phyloP scores from a whole-genome alignment of 2,329 filamentous ascomycete species.

The Aspergillus sp. region DNA sequence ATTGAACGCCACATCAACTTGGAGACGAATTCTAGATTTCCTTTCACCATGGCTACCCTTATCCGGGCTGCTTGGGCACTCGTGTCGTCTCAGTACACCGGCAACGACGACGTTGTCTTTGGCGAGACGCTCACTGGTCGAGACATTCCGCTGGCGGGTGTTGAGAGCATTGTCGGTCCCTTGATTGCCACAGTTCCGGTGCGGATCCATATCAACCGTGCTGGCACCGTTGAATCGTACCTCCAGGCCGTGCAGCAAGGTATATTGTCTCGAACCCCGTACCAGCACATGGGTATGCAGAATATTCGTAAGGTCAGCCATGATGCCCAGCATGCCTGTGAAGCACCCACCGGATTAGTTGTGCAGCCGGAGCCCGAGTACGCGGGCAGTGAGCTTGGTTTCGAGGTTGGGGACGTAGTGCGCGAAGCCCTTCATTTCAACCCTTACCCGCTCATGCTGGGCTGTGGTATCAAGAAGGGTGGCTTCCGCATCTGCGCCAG shows the following conservation, averaged over 20 bases:
- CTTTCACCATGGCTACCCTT: slow-evolving; percentile 50
- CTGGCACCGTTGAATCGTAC: slow-evolving; percentile 31
- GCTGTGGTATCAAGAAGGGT: slow-evolving; percentile 45
- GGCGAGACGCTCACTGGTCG: slow-evolving; percentile 55
- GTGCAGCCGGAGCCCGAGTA: slow-evolving; percentile 45
- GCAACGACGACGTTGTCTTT: slow-evolving; percentile 51
- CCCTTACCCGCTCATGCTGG: slow-evolving; percentile 54
- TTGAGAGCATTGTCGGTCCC: slow-evolving; percentile 53
- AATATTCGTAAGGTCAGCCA: slow-evolving; percentile 48
- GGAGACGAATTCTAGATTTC: slow-evolving; percentile 23
- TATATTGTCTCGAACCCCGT: slow-evolving; percentile 43
- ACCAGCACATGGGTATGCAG: slow-evolving; percentile 54
- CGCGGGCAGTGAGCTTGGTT: slow-evolving; percentile 40
- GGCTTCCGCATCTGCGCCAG: slow-evolving; percentile 49
- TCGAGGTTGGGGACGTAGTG: slow-evolving; percentile 38
- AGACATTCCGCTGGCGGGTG: slow-evolving; percentile 46
- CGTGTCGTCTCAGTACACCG: slow-evolving; percentile 48
- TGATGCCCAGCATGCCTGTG: slow-evolving; percentile 42
- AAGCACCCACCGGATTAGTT: slow-evolving; percentile 40
- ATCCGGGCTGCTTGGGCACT: slow-evolving; percentile 54
- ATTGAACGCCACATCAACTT: slow-evolving; percentile 47
- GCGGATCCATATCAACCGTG: slow-evolving; percentile 41
- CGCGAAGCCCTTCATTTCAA: slow-evolving; percentile 47
- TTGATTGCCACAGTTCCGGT: slow-evolving; percentile 54
- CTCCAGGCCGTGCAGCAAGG: slow-evolving; percentile 35